Evolutionary conservation across 2,329 filamentous ascomycete genomes (phyloP), one percentile per base, ranked within the genome.

Genomic region (Verticillium nonalfalfae): DNA sequence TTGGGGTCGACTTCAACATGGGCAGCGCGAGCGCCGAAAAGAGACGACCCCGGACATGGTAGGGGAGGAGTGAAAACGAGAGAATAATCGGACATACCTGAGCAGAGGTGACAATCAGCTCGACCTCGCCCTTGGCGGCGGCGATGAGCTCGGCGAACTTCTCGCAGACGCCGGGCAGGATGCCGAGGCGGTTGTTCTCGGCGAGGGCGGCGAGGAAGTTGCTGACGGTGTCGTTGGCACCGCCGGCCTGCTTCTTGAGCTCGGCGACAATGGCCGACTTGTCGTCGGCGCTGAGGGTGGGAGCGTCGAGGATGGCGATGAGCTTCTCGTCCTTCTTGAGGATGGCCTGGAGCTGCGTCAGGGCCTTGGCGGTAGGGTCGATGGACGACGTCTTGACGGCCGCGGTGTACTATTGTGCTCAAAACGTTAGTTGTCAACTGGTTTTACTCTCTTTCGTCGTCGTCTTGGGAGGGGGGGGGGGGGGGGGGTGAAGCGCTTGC

Each of bases 151-250:
- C 84, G 68, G 75, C 83, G 73, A 97, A 99, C 86, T 98, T 97
- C 74, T 90, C 86, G 75, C 87, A 88, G 66, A 98, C 89, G 70
- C 89, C 88, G 77, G 89, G 84, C 65, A 99, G 85, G 66, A 95
- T 82, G 67, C 88, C 87, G 69, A 99, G 84, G 69, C 95, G 87
- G 87, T 99, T 99, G 88, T 99, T 96, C 82, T 95, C 91, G 68
- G 95, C 94, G 62, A 99, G 86, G 62, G 94, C 90, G 62, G 82
- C 75, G 70, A 99, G 86, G 83, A 99, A 93, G 86, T 97, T 96
- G 88, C 95, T 93, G 78, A 98, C 81, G 66, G 93, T 91, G 74
- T 91, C 87, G 74, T 90, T 91, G 76, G 88, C 84, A 68, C 79
- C 78, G 69, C 89, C 90, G 67, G 90, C 81, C 74, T 88, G 85